phyloP scores from a whole-genome alignment of 2,329 filamentous ascomycete genomes.

The Pseudogymnoascus sp. region DNA sequence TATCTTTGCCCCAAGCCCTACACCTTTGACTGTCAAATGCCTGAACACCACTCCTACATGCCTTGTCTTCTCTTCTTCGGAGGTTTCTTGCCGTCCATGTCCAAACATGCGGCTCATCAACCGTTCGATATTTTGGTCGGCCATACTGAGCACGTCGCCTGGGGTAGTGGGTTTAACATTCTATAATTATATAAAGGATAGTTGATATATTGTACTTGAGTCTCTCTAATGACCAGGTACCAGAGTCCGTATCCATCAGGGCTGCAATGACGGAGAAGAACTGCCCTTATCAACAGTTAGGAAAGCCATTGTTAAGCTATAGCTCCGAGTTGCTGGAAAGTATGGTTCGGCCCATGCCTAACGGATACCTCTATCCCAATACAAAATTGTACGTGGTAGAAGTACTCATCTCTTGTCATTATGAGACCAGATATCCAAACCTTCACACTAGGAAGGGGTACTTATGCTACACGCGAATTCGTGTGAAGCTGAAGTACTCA shows the following conservation, averaged over 20 bases:
- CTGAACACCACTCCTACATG: conserved; percentile 65
- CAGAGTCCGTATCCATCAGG: neutral
- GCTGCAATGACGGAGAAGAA: neutral
- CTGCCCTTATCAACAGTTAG: neutral
- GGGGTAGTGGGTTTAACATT: neutral
- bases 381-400: neutral
- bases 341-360: neutral
- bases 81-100: conserved; percentile 52
- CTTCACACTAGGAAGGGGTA: neutral
- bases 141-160: neutral
- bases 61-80: conserved; percentile 60
- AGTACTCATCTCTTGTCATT: neutral
- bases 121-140: conserved; percentile 1
- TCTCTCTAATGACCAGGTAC: too few relatives aligned
- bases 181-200: neutral
- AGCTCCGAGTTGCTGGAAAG: neutral
- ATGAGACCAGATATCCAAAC: neutral
- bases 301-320: neutral
- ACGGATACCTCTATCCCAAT: neutral
- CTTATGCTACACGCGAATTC: neutral
- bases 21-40: conserved; percentile 60
- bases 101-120: conserved; percentile 67
- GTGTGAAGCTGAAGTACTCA: neutral
- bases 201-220: neutral
- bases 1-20: conserved; percentile 54